A percentile compares a stretch with the other conserved stretches of the same genome.
phyloP scores from a whole-genome alignment of 352 stramenopile genomes.

The Pythium dissimile region DNA sequence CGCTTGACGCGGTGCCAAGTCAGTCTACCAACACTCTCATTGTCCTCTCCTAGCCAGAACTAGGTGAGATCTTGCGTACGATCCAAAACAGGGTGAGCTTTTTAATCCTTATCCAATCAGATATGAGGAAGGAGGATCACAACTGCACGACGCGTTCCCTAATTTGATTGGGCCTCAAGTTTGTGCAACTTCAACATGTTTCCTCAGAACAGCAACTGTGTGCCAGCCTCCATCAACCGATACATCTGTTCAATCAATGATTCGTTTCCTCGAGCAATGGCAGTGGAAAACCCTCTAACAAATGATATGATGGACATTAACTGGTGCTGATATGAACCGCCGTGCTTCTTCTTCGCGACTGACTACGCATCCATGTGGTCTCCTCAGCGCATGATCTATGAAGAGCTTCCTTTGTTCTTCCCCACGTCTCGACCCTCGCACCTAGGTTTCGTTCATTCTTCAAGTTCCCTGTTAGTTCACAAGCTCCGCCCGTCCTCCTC shows the following conservation, averaged over 20 bases:
- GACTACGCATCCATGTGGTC: constrained; percentile 8
- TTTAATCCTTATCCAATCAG: constrained; percentile 34
- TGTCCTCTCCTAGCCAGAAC: neutral
- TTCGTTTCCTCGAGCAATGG: too few species aligned
- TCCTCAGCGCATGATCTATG: neutral
- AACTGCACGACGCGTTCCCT: neutral
- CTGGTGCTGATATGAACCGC: constrained; percentile 1
- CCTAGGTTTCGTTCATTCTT: constrained; percentile 5
- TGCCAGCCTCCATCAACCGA: neutral
- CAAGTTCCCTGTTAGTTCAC: neutral
- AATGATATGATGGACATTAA: neutral
- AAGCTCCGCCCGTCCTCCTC: neutral
- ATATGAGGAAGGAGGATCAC: neutral
- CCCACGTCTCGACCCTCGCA: neutral
- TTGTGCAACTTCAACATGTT: constrained; percentile 16
- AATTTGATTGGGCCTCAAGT: constrained; percentile 6
- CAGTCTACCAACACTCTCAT: constrained; percentile 30
- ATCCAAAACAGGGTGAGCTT: neutral
- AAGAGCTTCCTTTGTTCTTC: neutral
- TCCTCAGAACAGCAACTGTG: neutral
- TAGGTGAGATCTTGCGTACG: neutral
- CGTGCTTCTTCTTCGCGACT: constrained; percentile 8
- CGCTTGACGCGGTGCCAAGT: constrained; percentile 22
- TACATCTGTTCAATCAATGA: neutral
- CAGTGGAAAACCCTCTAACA: too few species aligned